Conservation (phyloP, 2,329 filamentous ascomycete species). For the Neofusicoccum ribis region DNA sequence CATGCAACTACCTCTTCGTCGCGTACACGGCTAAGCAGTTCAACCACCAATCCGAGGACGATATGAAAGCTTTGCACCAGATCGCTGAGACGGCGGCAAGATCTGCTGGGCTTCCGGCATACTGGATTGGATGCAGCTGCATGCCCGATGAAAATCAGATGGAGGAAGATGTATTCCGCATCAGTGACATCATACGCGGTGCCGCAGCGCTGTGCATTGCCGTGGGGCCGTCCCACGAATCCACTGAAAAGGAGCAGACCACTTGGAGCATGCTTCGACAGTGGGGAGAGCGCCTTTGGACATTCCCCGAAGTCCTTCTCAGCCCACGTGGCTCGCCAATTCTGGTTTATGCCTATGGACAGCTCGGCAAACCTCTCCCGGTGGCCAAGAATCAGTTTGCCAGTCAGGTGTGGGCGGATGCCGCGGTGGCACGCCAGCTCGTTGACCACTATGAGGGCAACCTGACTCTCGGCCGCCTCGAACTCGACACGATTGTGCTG, state of each 20-base stretch:
- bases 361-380: conserved; percentile 24
- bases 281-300: conserved; percentile 51
- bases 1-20: conserved; percentile 39
- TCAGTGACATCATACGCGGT: conserved; percentile 48
- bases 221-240: conserved; percentile 32
- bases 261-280: conserved; percentile 37
- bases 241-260: conserved; percentile 21
- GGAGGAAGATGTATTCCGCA: conserved; percentile 43
- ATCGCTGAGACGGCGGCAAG: conserved; percentile 43
- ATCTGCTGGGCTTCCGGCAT: conserved; percentile 40
- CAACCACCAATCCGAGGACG: conserved; percentile 26
- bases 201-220: conserved; percentile 46
- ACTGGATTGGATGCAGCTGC: conserved; percentile 48
- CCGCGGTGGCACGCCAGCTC: conserved; percentile 40
- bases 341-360: conserved; percentile 34
- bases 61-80: conserved; percentile 32
- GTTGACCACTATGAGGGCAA: conserved; percentile 50
- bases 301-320: conserved; percentile 47
- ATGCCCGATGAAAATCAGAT: conserved; percentile 38
- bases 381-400: conserved; percentile 46
- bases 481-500: conserved; percentile 44
- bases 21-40: conserved; percentile 47
- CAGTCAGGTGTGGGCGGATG: conserved; percentile 43
- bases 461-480: conserved; percentile 42
- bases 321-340: conserved; percentile 33